phyloP scores from a whole-genome alignment of 2,329 filamentous ascomycete species.

The Aspergillus neoniger region DNA sequence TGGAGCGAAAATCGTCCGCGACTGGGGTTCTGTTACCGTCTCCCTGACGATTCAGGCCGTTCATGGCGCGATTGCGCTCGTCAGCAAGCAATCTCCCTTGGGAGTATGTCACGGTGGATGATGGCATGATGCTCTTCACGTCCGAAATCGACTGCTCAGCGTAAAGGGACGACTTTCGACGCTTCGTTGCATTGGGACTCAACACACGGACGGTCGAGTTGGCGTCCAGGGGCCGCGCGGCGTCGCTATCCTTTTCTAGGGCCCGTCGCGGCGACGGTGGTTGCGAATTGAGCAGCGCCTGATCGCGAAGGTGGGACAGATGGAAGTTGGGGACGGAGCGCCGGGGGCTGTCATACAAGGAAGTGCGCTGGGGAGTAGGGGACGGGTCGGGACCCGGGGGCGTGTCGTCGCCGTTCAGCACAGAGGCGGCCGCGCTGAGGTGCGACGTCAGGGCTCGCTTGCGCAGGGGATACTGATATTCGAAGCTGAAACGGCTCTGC shows the following conservation, averaged over 20 bases:
- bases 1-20: constrained; percentile 40
- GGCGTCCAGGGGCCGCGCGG: constrained; percentile 26
- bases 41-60: constrained; percentile 30
- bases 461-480: constrained; percentile 25
- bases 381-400: constrained; percentile 53
- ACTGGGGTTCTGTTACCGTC: constrained; percentile 36
- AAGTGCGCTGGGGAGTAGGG: constrained; percentile 49
- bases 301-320: constrained; percentile 20
- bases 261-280: constrained; percentile 16
- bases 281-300: constrained; percentile 22
- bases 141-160: constrained; percentile 28
- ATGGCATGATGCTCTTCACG: constrained; percentile 37
- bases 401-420: constrained; percentile 46
- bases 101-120: constrained; percentile 33
- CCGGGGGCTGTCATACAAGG: constrained; percentile 38
- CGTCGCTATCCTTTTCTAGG: constrained; percentile 19
- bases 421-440: constrained; percentile 15
- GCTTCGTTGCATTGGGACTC: constrained; percentile 34
- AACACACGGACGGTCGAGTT: constrained; percentile 27
- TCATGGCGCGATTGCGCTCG: constrained; percentile 28
- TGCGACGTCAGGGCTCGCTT: constrained; percentile 25
- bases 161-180: constrained; percentile 28
- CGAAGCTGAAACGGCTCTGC: constrained; percentile 28
- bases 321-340: constrained; percentile 33
- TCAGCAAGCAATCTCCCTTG: constrained; percentile 30